Conservation (phyloP, 805 yeast species). For the Cyberlindnera americana region DNA sequence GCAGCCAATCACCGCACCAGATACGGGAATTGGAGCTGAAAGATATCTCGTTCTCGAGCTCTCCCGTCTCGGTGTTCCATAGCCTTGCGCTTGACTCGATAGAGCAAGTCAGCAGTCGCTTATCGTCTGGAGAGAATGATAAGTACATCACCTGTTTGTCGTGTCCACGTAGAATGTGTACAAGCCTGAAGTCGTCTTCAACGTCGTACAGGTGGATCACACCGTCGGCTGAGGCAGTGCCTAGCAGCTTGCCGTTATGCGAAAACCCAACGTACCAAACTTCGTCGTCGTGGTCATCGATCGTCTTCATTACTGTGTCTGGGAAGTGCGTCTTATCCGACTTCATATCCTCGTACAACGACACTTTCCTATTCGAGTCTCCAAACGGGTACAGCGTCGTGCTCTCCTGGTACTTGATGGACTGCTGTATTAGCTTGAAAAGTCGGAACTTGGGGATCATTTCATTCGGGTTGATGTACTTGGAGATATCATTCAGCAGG, state of each 20-base stretch:
- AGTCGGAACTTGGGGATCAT: conserved; percentile 52
- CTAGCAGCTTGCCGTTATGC: conserved; percentile 69
- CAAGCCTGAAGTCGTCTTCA: conserved; percentile 37
- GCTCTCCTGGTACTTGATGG: conserved; percentile 43
- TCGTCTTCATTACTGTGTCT: conserved; percentile 39
- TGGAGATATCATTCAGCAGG: conserved; percentile 41
- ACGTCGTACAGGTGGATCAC: conserved; percentile 65
- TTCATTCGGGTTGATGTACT: conserved; percentile 47
- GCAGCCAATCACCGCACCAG: conserved; percentile 70
- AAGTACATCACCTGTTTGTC: conserved; percentile 57
- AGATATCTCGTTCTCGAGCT: conserved; percentile 21
- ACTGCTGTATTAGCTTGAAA: conserved; percentile 47
- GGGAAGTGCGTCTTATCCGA: conserved; percentile 42
- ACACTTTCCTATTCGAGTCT: conserved; percentile 21
- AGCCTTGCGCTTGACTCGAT: conserved; percentile 66
- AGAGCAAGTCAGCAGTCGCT: conserved; percentile 64
- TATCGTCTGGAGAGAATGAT: conserved; percentile 74
- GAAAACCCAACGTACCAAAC: conserved; percentile 84
- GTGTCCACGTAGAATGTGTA: conserved; percentile 41
- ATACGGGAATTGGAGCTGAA: conserved; percentile 32
- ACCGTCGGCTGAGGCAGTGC: conserved; percentile 73
- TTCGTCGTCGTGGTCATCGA: conserved; percentile 60
- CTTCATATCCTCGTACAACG: conserved; percentile 36
- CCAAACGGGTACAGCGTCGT: conserved; percentile 34
- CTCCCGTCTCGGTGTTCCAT: conserved; percentile 55